These are phyloP conservation scores for Hirschfeldia incana DNA, from an alignment of 345 rosid genomes.

Conservation along the genomic window DNA sequence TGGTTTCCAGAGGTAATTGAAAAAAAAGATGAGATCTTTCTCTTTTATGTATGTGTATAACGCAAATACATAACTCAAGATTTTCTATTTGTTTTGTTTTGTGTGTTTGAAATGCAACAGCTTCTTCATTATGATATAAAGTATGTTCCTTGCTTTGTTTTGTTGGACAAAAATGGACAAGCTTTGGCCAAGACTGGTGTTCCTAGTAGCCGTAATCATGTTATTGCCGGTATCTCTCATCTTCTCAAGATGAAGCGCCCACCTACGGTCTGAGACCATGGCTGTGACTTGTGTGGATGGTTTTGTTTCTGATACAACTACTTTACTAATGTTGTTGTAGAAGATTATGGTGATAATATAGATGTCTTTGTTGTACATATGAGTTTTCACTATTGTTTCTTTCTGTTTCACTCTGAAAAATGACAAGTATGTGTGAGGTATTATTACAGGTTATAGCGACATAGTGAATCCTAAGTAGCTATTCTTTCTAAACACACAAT, in stretches of 20 bases:
- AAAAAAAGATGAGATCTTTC: neutral
- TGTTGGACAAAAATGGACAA: conserved; percentile 78
- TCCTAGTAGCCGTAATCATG: conserved; percentile 84
- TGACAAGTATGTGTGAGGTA: too few relatives aligned
- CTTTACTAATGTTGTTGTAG: neutral
- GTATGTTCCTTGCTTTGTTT: conserved; percentile 90
- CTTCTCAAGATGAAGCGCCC: conserved; percentile 77
- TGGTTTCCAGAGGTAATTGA: conserved; percentile 90
- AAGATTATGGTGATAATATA: neutral
- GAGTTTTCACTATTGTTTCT: neutral
- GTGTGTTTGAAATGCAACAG: conserved; percentile 56
- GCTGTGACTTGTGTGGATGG: neutral
- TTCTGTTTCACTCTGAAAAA: too few relatives aligned
- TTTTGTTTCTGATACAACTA: neutral
- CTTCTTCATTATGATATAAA: conserved; percentile 85
- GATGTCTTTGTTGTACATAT: neutral
- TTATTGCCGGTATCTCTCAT: conserved; percentile 84
- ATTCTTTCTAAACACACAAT: neutral
- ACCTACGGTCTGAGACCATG: conserved; percentile 1
- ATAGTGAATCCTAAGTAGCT: neutral
- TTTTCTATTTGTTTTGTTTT: neutral
- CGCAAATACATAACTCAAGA: neutral
- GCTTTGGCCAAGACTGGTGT: conserved; percentile 86
- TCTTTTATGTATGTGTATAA: neutral
- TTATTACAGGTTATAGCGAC: too few relatives aligned